A percentile compares a stretch with the other conserved stretches of the same genome.
These are phyloP conservation scores for Penicillium sp. DNA, from an alignment of 2,329 filamentous ascomycete species.

Conservation along the genomic window DNA sequence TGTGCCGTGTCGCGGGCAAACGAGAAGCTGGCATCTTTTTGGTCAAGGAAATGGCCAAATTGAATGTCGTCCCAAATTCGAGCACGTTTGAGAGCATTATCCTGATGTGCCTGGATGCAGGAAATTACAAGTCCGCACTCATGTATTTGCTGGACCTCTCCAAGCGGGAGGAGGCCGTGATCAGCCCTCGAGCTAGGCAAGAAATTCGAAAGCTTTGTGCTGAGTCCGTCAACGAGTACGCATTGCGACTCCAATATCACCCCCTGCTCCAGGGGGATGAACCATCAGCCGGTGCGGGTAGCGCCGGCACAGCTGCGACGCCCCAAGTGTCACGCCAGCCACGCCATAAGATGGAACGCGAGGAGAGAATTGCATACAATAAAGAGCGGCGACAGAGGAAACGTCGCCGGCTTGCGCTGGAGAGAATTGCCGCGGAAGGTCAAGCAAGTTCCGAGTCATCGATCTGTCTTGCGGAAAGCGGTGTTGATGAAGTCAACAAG, in stretches of 20 bases:
- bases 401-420: neutral
- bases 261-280: slow-evolving; percentile 17
- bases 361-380: slow-evolving; percentile 4
- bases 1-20: slow-evolving; percentile 41
- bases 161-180: slow-evolving; percentile 20
- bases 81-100: slow-evolving; percentile 59
- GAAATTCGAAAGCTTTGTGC: slow-evolving; percentile 28
- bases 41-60: slow-evolving; percentile 55
- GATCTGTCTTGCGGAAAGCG: neutral
- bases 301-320: neutral
- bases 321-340: neutral
- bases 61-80: slow-evolving; percentile 50
- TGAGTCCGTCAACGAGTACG: slow-evolving; percentile 26
- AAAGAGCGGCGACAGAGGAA: slow-evolving; percentile 3
- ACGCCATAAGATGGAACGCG: neutral
- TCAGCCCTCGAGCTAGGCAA: slow-evolving; percentile 20
- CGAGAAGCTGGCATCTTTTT: slow-evolving; percentile 57
- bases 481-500: neutral
- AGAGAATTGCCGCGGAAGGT: neutral
- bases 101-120: slow-evolving; percentile 47
- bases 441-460: neutral
- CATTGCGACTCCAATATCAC: slow-evolving; percentile 27
- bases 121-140: slow-evolving; percentile 32
- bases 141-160: slow-evolving; percentile 36
- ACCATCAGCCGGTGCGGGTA: neutral